phyloP scores from a whole-genome alignment of 495 filamentous ascomycete species.

The Penicillium flavigenum region DNA sequence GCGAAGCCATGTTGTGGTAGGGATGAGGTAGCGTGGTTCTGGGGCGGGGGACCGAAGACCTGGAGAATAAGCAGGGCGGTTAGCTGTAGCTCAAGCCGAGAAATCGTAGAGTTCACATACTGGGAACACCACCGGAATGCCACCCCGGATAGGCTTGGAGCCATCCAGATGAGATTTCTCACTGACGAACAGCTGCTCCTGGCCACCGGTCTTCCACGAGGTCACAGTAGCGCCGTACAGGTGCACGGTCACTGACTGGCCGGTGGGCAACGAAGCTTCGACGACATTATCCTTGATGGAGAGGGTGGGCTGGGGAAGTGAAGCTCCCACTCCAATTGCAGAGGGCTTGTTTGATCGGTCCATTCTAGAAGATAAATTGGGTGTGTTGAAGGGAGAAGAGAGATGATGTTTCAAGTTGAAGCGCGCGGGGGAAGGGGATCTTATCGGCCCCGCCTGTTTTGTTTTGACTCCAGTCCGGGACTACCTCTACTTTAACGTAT shows the following conservation, averaged over 20 bases:
- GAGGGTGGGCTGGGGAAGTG: constrained; percentile 64
- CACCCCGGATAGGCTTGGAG: constrained; percentile 59
- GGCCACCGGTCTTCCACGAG: constrained; percentile 81
- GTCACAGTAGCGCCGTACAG: constrained; percentile 90
- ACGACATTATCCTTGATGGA: constrained; percentile 67
- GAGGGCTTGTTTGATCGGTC: constrained; percentile 80
- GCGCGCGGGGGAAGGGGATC: constrained; percentile 19
- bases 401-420: not conserved
- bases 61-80: constrained; percentile 33
- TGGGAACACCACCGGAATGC: constrained; percentile 94
- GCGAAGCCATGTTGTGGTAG: constrained; percentile 97
- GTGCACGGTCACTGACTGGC: constrained; percentile 81
- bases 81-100: constrained; percentile 14
- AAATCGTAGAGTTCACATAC: constrained; percentile 50
- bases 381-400: not conserved
- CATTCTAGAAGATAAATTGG: constrained; percentile 44
- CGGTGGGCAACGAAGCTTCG: constrained; percentile 72
- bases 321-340: constrained; percentile 67
- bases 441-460: constrained; percentile 23
- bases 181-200: constrained; percentile 88
- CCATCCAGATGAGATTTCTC: constrained; percentile 69
- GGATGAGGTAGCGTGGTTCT: constrained; percentile 64
- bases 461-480: not conserved
- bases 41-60: constrained; percentile 85
- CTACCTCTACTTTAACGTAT: too few species aligned